Evolutionary conservation across 371 early-diverging fungal species (phyloP).

Genomic region (Basidiobolus meristosporus): DNA sequence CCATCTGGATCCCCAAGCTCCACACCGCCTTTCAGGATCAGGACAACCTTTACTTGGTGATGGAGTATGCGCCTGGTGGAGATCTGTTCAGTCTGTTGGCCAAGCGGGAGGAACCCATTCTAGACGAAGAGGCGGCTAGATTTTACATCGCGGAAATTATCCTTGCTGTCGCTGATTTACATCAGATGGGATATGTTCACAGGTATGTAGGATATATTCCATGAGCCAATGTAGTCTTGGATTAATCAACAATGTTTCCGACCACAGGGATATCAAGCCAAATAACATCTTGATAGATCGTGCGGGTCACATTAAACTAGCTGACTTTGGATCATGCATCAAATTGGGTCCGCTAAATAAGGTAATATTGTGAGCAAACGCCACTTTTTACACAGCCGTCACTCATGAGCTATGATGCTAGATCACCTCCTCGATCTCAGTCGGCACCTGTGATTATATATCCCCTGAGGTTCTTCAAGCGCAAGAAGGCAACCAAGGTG

Average conservation of each 20-base stretch:
- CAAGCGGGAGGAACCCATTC: conserved; percentile 24
- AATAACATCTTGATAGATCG: conserved; percentile 7
- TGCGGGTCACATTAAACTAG: conserved; percentile 46
- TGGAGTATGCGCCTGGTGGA: conserved; percentile 95
- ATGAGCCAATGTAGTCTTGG: neutral
- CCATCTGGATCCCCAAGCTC: conserved; percentile 59
- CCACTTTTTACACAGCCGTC: neutral
- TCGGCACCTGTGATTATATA: conserved; percentile 93
- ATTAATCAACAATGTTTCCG: neutral
- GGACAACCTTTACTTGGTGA: conserved; percentile 76
- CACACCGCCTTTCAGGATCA: conserved; percentile 87
- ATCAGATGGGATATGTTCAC: conserved; percentile 86
- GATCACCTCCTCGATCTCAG: conserved; percentile 42
- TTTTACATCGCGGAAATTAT: conserved; percentile 93
- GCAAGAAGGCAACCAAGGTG: conserved; percentile 23
- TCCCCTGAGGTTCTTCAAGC: conserved; percentile 81
- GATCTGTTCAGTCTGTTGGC: conserved; percentile 84
- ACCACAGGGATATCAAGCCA: conserved; percentile 6
- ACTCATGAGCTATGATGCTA: conserved; percentile 5
- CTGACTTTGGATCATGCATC: conserved; percentile 78
- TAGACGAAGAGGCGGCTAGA: conserved; percentile 77
- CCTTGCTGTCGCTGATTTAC: conserved; percentile 79
- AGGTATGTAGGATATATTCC: conserved; percentile 15
- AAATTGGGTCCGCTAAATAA: conserved; percentile 9
- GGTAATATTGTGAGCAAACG: conserved; percentile 5